Conservation (phyloP, 2,329 filamentous ascomycete species). For the Neonectria hederae region DNA sequence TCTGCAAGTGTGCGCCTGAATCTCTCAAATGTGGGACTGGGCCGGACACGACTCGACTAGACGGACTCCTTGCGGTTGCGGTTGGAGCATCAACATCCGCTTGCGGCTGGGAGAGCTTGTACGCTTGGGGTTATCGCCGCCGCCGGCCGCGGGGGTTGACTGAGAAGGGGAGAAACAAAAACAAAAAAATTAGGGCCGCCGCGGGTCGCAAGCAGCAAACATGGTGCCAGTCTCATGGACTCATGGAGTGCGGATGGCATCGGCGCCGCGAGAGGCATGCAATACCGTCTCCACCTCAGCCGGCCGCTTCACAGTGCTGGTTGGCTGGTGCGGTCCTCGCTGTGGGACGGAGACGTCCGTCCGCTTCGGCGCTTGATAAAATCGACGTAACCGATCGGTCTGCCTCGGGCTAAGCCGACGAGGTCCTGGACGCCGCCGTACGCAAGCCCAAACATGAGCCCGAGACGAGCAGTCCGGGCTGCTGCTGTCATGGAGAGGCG, state of each 20-base stretch:
- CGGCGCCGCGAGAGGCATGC: conserved; percentile 24
- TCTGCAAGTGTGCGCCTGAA: neutral
- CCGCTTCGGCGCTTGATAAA: conserved; percentile 61
- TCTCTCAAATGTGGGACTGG: neutral
- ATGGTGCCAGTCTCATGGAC: conserved; percentile 5
- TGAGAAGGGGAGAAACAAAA: conserved; percentile 1
- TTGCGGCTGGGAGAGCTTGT: neutral
- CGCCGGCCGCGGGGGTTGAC: conserved; percentile 3
- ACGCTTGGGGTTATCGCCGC: conserved; percentile 9
- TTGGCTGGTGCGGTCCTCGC: conserved; percentile 24
- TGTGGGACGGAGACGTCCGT: conserved; percentile 22
- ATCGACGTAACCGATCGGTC: conserved; percentile 78
- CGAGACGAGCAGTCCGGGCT: conserved; percentile 81
- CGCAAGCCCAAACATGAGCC: conserved; percentile 78
- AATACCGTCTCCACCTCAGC: conserved; percentile 15
- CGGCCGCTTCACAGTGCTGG: conserved; percentile 25
- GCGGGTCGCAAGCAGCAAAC: conserved; percentile 3
- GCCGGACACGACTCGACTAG: conserved; percentile 1
- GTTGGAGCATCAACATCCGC: no score
- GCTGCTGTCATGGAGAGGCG: conserved; percentile 81
- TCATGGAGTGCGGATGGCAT: conserved; percentile 27
- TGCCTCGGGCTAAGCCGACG: conserved; percentile 73
- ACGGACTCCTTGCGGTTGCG: neutral
- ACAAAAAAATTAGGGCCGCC: neutral
- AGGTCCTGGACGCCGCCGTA: conserved; percentile 87